phyloP scores from a whole-genome alignment of 176 grass and related monocot species.

The Musa troglodytarum region DNA sequence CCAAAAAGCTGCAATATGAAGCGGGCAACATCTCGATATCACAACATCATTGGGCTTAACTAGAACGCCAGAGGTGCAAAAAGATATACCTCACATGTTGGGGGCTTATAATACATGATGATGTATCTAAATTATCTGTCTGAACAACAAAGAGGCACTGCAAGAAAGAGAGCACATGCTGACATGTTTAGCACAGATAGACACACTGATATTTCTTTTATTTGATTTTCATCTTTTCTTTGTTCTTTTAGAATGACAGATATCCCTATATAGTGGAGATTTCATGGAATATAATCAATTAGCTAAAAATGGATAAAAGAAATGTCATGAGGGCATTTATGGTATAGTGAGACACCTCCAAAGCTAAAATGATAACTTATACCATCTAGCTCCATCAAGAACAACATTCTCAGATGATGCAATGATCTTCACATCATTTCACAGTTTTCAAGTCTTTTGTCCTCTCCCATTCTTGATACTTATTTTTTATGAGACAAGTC shows the following conservation, averaged over 20 bases:
- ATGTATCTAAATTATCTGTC: constrained; percentile 69
- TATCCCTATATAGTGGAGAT: background rate
- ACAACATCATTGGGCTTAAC: constrained; percentile 11
- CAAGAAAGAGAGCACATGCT: constrained; percentile 7
- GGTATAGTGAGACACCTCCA: no score
- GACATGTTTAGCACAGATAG: no score
- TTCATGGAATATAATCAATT: constrained; percentile 1
- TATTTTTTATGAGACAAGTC: background rate
- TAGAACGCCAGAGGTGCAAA: constrained; percentile 8
- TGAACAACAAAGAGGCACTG: constrained; percentile 68
- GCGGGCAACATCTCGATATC: constrained; percentile 3
- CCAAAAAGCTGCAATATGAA: constrained; percentile 61
- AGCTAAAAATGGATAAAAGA: background rate
- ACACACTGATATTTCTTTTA: no score
- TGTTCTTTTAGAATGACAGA: background rate
- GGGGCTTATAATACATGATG: constrained; percentile 70
- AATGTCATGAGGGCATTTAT: no score
- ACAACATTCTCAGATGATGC: no score
- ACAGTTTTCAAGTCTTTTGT: no score
- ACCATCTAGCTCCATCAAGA: no score
- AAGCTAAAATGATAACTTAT: no score
- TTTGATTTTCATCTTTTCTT: no score
- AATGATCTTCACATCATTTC: no score
- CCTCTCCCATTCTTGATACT: no score
- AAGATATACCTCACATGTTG: constrained; percentile 69